Base-by-base conservation (phyloP, 1,139 yeast genomes). In the Kodamaea alishanica region DNA sequence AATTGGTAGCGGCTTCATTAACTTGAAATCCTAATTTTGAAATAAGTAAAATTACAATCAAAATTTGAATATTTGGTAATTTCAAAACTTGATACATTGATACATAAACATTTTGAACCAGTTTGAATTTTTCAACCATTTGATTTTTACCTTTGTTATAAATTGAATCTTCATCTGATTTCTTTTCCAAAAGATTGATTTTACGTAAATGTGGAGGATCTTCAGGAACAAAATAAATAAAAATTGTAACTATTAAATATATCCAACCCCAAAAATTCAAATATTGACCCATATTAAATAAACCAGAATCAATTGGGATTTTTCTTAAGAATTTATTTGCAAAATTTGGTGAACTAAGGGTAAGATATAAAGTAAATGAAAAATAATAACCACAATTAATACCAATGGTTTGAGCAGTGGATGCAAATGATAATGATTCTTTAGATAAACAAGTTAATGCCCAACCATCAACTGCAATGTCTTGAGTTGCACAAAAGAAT, bases 381-480 rank as follows among this genome's bases (percentile, higher is more conserved):
- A 85, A 65, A 57, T 94, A 94, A 59, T 92, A 92, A 9, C 99
- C 99, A 3, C 92, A 75, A 61, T 92, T 92, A 45, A 92, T 74
- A 0, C 98, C 99, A 34, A 92, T 78, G 0, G 98, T 94, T 60
- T 92, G 99, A 0, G 98, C 98, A 0, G 98, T 92, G 4, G 96
- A 86, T 0, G 98, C 98, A 63, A 79, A 92, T n/a, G 95, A 82
- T 42, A 92, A 68, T 15, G 95, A 85, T 31, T 79, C 79, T 22
- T 81, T 81, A 11, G 90, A 80, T 39, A 92, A 68, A 37, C 92
- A 79, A 1, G 97, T 92, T 55, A 92, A 67, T 0, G 97, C 97
- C 98, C 98, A 92, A 6, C 98, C 98, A 63, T 92, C 99, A 10
- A 92, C 98, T 1, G 98, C 97, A 40, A 92, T 92, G 58, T 92